Conservation (phyloP, 2,329 filamentous ascomycete genomes). For the Metarhizium album region DNA sequence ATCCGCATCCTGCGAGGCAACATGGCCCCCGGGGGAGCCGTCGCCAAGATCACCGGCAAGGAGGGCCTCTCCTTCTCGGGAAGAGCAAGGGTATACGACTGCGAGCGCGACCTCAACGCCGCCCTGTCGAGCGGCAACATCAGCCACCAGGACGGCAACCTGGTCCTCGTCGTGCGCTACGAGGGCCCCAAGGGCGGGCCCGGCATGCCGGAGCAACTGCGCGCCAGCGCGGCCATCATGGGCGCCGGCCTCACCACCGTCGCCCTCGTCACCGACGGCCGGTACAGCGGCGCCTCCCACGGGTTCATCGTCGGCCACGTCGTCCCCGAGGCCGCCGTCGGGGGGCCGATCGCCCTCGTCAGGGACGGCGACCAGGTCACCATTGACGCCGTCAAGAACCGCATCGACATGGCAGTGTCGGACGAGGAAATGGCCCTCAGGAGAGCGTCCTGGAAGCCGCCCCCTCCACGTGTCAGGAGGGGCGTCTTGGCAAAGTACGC, state of each 20-base stretch:
- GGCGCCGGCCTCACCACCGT: constrained; percentile 80
- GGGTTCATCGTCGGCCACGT: constrained; percentile 94
- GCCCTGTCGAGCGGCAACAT: constrained; percentile 62
- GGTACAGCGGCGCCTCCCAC: constrained; percentile 80
- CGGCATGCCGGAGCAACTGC: constrained; percentile 92
- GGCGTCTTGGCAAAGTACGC: constrained; percentile 89
- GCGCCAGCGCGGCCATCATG: constrained; percentile 83
- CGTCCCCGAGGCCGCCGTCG: constrained; percentile 78
- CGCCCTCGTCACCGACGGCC: constrained; percentile 82
- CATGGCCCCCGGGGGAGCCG: constrained; percentile 76
- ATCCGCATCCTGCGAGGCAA: constrained; percentile 83
- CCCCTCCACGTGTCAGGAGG: constrained; percentile 61
- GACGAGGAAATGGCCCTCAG: constrained; percentile 60
- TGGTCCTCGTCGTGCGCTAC: constrained; percentile 85
- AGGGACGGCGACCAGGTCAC: constrained; percentile 70
- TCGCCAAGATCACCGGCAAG: constrained; percentile 95
- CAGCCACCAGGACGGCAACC: constrained; percentile 50
- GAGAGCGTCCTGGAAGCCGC: constrained; percentile 57
- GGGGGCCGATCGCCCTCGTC: constrained; percentile 80
- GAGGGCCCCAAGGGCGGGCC: constrained; percentile 90
- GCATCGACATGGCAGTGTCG: constrained; percentile 55
- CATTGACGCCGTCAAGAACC: constrained; percentile 75
- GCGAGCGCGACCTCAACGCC: constrained; percentile 66
- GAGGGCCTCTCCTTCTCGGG: constrained; percentile 78
- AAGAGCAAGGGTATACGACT: constrained; percentile 74